These are phyloP conservation scores for Lepiota venenata DNA, from an alignment of 768 basidiomycete species.

Conservation along the genomic window DNA sequence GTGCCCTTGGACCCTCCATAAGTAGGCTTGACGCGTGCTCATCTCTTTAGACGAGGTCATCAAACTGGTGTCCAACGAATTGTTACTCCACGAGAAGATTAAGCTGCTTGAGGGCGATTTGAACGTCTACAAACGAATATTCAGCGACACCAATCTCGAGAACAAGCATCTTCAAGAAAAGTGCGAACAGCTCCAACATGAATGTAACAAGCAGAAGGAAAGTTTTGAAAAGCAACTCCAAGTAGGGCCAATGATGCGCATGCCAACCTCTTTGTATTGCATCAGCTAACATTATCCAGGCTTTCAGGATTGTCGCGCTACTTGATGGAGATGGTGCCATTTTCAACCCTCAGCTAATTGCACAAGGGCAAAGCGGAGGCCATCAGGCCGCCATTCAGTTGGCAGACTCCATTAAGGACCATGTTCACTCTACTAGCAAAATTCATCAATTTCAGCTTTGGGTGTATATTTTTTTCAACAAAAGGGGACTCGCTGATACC, in stretches of 20 bases:
- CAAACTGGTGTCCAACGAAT: conserved; percentile 30
- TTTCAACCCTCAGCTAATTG: conserved; percentile 50
- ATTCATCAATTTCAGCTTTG: conserved; percentile 49
- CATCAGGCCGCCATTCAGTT: conserved; percentile 50
- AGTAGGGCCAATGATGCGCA: conserved; percentile 18
- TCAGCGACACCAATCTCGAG: conserved; percentile 33
- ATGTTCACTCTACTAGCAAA: conserved; percentile 31
- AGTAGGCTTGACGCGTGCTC: too few species aligned
- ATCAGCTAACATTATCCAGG: conserved; percentile 25
- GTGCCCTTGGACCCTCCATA: too few species aligned
- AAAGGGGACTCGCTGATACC: conserved; percentile 52
- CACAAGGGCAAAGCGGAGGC: conserved; percentile 56
- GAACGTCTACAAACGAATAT: conserved; percentile 39
- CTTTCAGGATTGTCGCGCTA: conserved; percentile 45
- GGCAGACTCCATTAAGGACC: conserved; percentile 33
- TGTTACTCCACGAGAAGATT: conserved; percentile 25
- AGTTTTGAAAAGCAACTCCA: conserved; percentile 39
- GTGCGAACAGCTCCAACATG: conserved; percentile 30
- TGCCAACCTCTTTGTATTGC: neutral
- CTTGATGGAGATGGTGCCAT: conserved; percentile 68
- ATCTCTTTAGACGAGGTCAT: conserved; percentile 34
- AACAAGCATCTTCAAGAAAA: conserved; percentile 17
- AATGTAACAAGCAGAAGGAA: conserved; percentile 35
- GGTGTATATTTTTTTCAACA: conserved; percentile 64
- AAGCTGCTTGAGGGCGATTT: conserved; percentile 38